Evolutionary conservation across 2,329 filamentous ascomycete genomes (phyloP), one percentile per base, ranked within the genome.

Genomic region (Colletotrichum salicis): DNA sequence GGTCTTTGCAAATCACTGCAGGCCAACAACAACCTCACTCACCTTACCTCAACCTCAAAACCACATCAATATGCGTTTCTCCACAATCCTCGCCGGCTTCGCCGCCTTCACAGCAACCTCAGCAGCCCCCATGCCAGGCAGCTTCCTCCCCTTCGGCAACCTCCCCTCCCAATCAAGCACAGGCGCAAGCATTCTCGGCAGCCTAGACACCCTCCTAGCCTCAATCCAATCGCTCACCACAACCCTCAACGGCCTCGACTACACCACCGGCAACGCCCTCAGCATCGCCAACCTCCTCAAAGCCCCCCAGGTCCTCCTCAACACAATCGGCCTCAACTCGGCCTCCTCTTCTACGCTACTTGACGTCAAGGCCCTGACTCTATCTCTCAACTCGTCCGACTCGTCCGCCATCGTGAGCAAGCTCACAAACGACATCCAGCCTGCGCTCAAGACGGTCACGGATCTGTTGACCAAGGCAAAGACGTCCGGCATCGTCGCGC

Each of bases 101-200:
- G 4, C 31, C 51, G 33, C 61, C 60, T 7, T 54, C 22, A 55
- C 19, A 22, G 24, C 24, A 8, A 22, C 27, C 48, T 31, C 51
- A 11, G 61, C 61, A 22, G 2, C 6, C 1, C 51, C 51, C 1
- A 29, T 27, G 12, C 27, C 24, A 11, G 27, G 37, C 12, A 11
- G 10, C 6, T 55, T 37, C 33, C 2, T 55, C 10, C 59, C 59
- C 24, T n/a, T 62, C n/a, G 61, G 61, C 48, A 41, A 31, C 24
- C 61, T 64, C n/a, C 61, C 61, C 22, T 37, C 61, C 3, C 61
- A 55, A 48, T 15, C 61, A 19, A 55, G 48, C 22, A 55, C 33
- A 4, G 11, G 51, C 51, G 5, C 33, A 4, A 29, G 10, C 31
- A 55, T 48, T 22, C 5, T 64, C 4, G 10, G 1, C 31, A 12